A percentile compares a stretch with the other conserved stretches of the same genome.
phyloP scores from a whole-genome alignment of 2,329 filamentous ascomycete genomes.

The Cladosporium velox region DNA sequence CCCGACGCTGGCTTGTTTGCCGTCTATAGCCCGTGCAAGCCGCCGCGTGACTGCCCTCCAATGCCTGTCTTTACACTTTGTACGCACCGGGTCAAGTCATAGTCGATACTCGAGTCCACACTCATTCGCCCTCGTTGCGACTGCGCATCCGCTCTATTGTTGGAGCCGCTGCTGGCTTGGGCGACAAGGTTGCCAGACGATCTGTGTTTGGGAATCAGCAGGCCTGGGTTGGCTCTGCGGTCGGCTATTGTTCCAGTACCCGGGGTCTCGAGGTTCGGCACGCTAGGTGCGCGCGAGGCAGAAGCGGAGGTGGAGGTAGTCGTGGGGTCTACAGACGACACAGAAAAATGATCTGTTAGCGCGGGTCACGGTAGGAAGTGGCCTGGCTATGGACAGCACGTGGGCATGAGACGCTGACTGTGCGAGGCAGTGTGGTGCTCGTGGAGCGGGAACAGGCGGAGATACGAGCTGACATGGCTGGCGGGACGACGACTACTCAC shows the following conservation, averaged over 20 bases:
- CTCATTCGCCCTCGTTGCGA: constrained; percentile 18
- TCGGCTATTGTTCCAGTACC: constrained; percentile 18
- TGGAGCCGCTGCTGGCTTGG: constrained; percentile 1
- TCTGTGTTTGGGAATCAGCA: constrained; percentile 20
- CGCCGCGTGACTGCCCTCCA: background rate
- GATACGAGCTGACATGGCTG: constrained; percentile 1
- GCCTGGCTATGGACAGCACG: constrained; percentile 3
- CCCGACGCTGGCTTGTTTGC: constrained; percentile 11
- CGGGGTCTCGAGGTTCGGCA: constrained; percentile 11
- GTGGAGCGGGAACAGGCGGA: constrained; percentile 2
- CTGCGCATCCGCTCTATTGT: background rate
- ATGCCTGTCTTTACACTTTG: background rate
- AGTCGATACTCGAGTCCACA: constrained; percentile 16
- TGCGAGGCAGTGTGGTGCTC: constrained; percentile 5
- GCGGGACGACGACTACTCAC: constrained; percentile 5
- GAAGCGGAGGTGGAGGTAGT: constrained; percentile 5
- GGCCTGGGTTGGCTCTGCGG: constrained; percentile 17
- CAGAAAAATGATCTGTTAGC: constrained; percentile 9
- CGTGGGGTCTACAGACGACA: constrained; percentile 6
- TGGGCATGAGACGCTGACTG: constrained; percentile 16
- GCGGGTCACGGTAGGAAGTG: background rate
- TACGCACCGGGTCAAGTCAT: constrained; percentile 22
- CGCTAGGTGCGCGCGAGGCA: constrained; percentile 13
- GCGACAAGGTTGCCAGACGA: constrained; percentile 15
- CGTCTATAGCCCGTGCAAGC: constrained; percentile 4